Evolutionary conservation across 805 yeast species (phyloP), one percentile per base, ranked within the genome.

Genomic region (Saccharomycopsis amapae): DNA sequence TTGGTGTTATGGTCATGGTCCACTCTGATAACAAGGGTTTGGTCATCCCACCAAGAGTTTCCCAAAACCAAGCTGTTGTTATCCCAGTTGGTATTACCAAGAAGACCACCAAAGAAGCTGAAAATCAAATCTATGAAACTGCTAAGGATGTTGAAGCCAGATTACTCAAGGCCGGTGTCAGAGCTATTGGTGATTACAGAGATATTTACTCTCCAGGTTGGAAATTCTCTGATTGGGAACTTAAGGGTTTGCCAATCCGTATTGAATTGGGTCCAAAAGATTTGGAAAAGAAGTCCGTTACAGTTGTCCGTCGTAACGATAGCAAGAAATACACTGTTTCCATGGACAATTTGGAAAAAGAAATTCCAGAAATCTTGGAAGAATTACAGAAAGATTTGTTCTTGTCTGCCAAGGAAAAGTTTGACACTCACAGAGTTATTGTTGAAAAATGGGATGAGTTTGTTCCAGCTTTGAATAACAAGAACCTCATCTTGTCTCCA

Each of bases 1-100:
- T 93, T 63, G 99, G 99, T 75, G 99, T 94, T 56, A 93, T 93
- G 97, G 88, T 87, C 50, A 93, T 93, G 99, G 78, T 88, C 49
- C 99, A 93, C 66, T 88, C 97, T 31, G 99, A 93, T 68, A 89
- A 94, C 76, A 90, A 88, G 73, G 99, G 99, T 66, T 74, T 93
- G 58, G 97, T 93, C 40, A 75, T 94, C 57, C 99, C 99, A 52
- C 99, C 99, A 59, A 77, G 96, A 61, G 97, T 90, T 24, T 85
- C 99, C 15, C 93, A 85, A 68, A 72, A 69, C 62, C 99, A 93
- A 73, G 88, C 80, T 52, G 95, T 88, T 44, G 82, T 93, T 45
- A 79, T 93, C 53, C 97, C 99, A 53, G 95, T 88, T 53, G 99
- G 99, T 56, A 71, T 93, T 59, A 90, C 96, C 38, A 78, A 81